Base-by-base conservation (phyloP, 257 asterid genomes). In the Forsythia suspensa region DNA sequence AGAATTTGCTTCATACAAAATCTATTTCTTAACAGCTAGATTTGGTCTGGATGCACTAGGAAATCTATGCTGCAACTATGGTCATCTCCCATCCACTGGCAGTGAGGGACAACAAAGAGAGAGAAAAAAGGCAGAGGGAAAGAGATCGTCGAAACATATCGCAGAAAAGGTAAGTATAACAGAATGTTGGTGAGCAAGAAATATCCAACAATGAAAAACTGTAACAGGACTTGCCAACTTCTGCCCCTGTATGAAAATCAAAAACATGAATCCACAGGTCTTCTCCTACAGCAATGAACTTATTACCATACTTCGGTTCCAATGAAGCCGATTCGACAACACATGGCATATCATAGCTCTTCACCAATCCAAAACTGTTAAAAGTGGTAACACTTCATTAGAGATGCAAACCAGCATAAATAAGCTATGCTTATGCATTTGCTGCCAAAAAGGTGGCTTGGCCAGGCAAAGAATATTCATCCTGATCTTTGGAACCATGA, bases 251-350 rank as follows among this genome's bases (percentile, higher is more conserved):
- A 81, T 91, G 91, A 72, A 96, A 96, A 89, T 96, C 98, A 57
- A 89, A 94, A 20, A 91, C 86, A 61, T 81, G 99, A 84, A 96
- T 84, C 99, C 99, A 96, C 98, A 93, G 82, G 86, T 96, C 99
- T 87, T 94, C 97, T 79, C 99, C 99, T 76, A 97, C 97, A 78
- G 95, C 98, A 74, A 93, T 81, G 85, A 93, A 95, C 88, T 86
- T 95, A 80, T 93, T 90, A 15, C 99, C 99, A 61, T 81, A 86
- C 82, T 85, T 93, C 36, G 99, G 99, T 79, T 95, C 99, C 86
- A 95, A 73, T 3, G 99, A 95, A 82, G 96, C 98, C 70, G 98
- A 95, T 79, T 93, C 98, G 78, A 91, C 89, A 43, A 85, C 89
- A 90, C 95, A 91, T 52, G 97, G 94, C 97, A 95, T 89, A 43